phyloP scores from a whole-genome alignment of 2,329 filamentous ascomycete species.

The Hypoxylon sp. region DNA sequence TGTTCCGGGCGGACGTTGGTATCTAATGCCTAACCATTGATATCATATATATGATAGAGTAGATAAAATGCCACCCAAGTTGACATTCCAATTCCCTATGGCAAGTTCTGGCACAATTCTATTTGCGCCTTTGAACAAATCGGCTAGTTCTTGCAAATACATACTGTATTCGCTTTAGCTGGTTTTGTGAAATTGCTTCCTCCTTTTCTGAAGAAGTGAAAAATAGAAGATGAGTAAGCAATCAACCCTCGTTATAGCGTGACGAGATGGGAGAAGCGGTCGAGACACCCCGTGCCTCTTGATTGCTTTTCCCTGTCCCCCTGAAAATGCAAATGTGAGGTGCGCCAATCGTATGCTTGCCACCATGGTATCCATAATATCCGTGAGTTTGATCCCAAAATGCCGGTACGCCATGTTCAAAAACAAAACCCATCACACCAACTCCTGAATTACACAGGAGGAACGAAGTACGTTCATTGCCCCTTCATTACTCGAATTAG shows the following conservation, averaged over 20 bases:
- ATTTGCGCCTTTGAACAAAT: conserved; percentile 30
- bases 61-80: conserved; percentile 34
- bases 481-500: conserved; percentile 32
- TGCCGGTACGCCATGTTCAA: conserved; percentile 42
- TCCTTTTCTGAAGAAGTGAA: conserved; percentile 30
- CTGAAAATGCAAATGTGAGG: conserved; percentile 44
- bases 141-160: conserved; percentile 27
- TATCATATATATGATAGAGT: conserved; percentile 40
- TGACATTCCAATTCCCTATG: conserved; percentile 21
- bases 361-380: conserved; percentile 46
- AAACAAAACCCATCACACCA: conserved; percentile 26
- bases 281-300: conserved; percentile 28
- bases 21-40: conserved; percentile 45
- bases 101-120: conserved; percentile 18
- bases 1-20: conserved; percentile 45
- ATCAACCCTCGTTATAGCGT: conserved; percentile 16
- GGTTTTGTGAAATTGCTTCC: conserved; percentile 29
- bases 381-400: conserved; percentile 34
- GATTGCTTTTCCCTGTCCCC: conserved; percentile 40
- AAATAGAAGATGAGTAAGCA: conserved; percentile 9
- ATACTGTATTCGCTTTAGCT: conserved; percentile 20
- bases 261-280: conserved; percentile 20
- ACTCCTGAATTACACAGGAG: conserved; percentile 22
- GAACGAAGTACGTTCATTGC: conserved; percentile 26
- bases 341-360: conserved; percentile 50